These are phyloP conservation scores for Aspergillus campestris DNA, from an alignment of 495 filamentous ascomycete species.

Conservation along the genomic window DNA sequence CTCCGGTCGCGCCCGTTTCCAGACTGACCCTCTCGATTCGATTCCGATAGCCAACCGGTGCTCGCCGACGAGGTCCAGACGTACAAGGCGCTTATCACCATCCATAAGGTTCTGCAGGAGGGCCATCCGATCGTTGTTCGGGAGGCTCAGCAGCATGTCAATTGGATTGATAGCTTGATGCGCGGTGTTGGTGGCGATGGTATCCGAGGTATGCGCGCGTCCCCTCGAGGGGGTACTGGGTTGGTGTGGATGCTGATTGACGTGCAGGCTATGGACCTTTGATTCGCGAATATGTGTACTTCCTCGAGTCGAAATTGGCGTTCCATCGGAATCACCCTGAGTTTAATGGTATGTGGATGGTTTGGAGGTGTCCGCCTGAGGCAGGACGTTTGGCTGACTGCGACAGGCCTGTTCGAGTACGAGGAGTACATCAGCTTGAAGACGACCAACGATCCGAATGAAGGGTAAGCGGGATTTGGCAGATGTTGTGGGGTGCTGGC, in stretches of 20 bases:
- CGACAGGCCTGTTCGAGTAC: slow-evolving; percentile 78
- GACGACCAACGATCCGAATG: slow-evolving; percentile 96
- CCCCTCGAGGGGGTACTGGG: neutral
- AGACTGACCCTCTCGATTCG: neutral
- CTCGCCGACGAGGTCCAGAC: slow-evolving; percentile 92
- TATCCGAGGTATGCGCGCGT: slow-evolving; percentile 51
- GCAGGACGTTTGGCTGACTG: slow-evolving; percentile 9
- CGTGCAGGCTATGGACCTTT: slow-evolving; percentile 73
- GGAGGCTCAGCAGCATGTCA: slow-evolving; percentile 80
- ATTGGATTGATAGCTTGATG: slow-evolving; percentile 89
- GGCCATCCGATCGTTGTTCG: slow-evolving; percentile 80
- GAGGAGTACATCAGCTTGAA: slow-evolving; percentile 98
- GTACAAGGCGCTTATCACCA: slow-evolving; percentile 85
- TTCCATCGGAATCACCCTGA: slow-evolving; percentile 96
- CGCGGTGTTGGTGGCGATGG: slow-evolving; percentile 80
- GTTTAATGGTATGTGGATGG: slow-evolving; percentile 69
- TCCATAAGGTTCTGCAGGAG: slow-evolving; percentile 95
- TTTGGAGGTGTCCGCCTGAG: neutral
- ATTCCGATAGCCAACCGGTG: slow-evolving; percentile 66
- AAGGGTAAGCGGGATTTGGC: slow-evolving; percentile 47
- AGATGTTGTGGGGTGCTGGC: neutral
- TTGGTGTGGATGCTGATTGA: slow-evolving; percentile 8
- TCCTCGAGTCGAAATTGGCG: slow-evolving; percentile 80
- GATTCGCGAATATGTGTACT: slow-evolving; percentile 93
- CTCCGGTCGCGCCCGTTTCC: neutral